These are phyloP conservation scores for Leishmania amazonensis DNA, from an alignment of 208 protist species.

Conservation along the genomic window DNA sequence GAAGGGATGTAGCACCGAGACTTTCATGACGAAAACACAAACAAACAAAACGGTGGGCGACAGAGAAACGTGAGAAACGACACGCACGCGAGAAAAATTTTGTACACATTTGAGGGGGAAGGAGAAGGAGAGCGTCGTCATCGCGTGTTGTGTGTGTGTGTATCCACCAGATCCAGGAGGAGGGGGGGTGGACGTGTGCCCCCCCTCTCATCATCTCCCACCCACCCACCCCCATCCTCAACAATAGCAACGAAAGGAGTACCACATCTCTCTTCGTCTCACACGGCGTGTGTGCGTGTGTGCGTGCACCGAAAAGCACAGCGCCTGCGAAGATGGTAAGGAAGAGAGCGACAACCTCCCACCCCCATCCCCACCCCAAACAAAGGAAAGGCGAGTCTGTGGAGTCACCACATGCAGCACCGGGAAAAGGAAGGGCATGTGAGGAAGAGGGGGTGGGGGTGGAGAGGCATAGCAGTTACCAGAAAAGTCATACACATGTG, in stretches of 20 bases:
- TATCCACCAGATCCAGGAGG: too few species aligned
- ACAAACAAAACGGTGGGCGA: neutral
- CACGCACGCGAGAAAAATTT: neutral
- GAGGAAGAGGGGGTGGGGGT: neutral
- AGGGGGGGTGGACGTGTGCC: too few species aligned
- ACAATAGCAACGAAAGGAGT: too few species aligned
- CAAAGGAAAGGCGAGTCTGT: neutral
- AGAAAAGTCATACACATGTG: too few species aligned
- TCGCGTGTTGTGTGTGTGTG: too few species aligned
- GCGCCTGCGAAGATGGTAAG: neutral
- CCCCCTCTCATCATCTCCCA: too few species aligned
- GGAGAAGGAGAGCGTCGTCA: too few species aligned
- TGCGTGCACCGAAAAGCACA: neutral
- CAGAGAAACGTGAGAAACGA: neutral
- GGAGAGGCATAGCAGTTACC: neutral
- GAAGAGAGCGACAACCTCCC: neutral
- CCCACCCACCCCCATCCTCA: neutral
- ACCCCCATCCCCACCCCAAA: neutral
- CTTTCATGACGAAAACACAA: neutral
- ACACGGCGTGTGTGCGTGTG: neutral
- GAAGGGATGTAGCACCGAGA: neutral
- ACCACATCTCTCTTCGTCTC: neutral
- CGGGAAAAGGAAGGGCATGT: neutral
- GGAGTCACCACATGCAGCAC: too few species aligned
- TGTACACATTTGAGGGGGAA: too few species aligned